These are phyloP conservation scores for Phalaenopsis aphrodite DNA, from an alignment of 106 monocot species.

Conservation along the genomic window DNA sequence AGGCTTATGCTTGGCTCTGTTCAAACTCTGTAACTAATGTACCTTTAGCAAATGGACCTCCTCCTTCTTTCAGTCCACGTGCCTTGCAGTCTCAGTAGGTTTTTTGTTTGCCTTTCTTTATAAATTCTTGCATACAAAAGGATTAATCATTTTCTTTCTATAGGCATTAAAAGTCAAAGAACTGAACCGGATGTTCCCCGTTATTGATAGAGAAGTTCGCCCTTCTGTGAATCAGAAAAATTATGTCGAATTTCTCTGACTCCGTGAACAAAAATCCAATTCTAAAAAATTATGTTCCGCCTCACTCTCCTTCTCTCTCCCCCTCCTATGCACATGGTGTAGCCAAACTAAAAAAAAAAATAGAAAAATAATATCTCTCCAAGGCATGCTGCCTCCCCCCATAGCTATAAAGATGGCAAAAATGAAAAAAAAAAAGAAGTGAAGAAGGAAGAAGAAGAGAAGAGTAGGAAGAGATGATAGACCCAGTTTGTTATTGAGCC, in stretches of 20 bases:
- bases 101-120: not conserved
- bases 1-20: constrained; percentile 53
- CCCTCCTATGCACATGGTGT: too few species aligned
- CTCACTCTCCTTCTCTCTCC: too few species aligned
- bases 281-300: too few species aligned
- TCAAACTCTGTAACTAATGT: not conserved
- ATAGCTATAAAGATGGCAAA: too few species aligned
- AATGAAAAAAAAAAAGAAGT: too few species aligned
- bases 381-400: too few species aligned
- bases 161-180: constrained; percentile 62
- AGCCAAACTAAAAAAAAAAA: too few species aligned
- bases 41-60: constrained; percentile 48
- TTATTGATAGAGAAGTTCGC: constrained; percentile 40
- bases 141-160: not conserved
- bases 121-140: not conserved
- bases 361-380: too few species aligned
- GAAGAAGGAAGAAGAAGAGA: too few species aligned
- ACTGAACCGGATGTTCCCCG: constrained; percentile 66
- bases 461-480: too few species aligned
- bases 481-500: too few species aligned
- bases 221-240: constrained; percentile 38
- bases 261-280: too few species aligned
- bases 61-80: constrained; percentile 53
- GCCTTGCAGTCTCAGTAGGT: constrained; percentile 71
- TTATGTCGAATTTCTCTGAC: constrained; percentile 57